Base-by-base conservation (phyloP, 1,284 basidiomycete genomes). In the Xerocomus nothofagi region DNA sequence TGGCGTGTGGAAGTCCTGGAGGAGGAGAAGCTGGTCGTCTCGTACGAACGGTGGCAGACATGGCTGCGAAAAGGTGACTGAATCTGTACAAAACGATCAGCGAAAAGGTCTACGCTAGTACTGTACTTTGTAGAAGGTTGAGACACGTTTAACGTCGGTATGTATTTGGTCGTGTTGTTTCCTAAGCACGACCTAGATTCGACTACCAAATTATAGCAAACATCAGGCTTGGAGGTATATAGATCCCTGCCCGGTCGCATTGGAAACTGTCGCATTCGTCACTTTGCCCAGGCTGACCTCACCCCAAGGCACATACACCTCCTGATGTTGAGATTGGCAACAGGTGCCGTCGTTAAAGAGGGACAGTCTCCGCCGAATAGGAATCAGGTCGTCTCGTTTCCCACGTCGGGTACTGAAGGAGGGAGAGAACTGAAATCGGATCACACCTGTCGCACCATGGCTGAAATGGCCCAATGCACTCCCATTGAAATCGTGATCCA, bases 1-100 rank as follows among this genome's bases (percentile, higher is more conserved):
- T 58, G 36, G 70, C 57, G 53, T 75, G 70, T 26, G 67, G 53
- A 57, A 67, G 57, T 43, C 74, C 76, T 49, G 76, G 76, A 7
- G 81, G 80, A 14, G 86, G 86, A 49, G 86, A 84, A 21, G 85
- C 72, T 44, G 81, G 81, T 58, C 85, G 76, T 65, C 86, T 76
- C 44, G 76, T 80, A 66, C 86, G 72, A 60, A 80, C 74, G 60
- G 69, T 75, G 64, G 71, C 74, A 67, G 76, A 75, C 79, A 80
- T 81, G 51, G 52, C 51, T 15, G 36, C 42, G 36, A 17, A 18
- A 31, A 11, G 6, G 34, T 11, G 45, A 44, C 49, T 61, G 45
- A 23, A 58, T 44, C 51, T 51, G 56, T 56, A 51, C 58, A 60
- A 60, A 60, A 41, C 55, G 37, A 55, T 14, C n/a, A n/a, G n/a